Evolutionary conservation across 2,329 filamentous ascomycete species (phyloP).

Genomic region (Neoarthrinium moseri): DNA sequence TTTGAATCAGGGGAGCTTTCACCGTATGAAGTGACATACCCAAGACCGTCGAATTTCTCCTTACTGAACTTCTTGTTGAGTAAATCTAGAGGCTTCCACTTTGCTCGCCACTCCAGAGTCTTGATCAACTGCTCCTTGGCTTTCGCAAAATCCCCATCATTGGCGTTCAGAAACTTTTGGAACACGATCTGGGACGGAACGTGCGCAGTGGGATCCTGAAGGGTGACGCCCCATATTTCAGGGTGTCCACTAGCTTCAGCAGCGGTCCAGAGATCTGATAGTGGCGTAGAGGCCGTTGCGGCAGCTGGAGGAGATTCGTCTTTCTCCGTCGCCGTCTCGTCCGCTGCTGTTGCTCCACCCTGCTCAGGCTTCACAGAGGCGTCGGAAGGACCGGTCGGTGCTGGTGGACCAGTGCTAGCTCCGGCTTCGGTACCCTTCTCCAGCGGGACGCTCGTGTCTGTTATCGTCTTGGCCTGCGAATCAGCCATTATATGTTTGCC

Average conservation of each 20-base stretch:
- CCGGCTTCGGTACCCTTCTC: neutral
- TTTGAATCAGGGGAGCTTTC: conserved; percentile 36
- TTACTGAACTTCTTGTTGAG: conserved; percentile 63
- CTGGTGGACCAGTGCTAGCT: neutral
- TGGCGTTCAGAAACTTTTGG: conserved; percentile 92
- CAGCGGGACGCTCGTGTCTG: neutral
- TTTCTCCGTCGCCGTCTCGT: conserved; percentile 14
- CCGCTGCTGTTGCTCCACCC: neutral
- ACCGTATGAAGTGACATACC: conserved; percentile 73
- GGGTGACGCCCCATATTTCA: conserved; percentile 85
- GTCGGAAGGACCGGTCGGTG: neutral
- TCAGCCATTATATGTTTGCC: neutral
- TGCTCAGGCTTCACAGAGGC: neutral
- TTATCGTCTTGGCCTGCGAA: neutral
- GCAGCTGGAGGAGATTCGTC: conserved; percentile 13
- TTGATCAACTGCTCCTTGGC: conserved; percentile 76
- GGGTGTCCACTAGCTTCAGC: conserved; percentile 45
- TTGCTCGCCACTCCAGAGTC: conserved; percentile 80
- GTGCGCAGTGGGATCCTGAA: conserved; percentile 52
- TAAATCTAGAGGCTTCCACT: conserved; percentile 68
- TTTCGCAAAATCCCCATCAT: conserved; percentile 70
- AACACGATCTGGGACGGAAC: conserved; percentile 80
- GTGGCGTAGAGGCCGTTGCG: conserved; percentile 22
- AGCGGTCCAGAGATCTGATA: conserved; percentile 29
- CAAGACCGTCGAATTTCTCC: conserved; percentile 73